phyloP scores from a whole-genome alignment of 495 filamentous ascomycete genomes.

The Pseudoneurospora amorphoporcata region DNA sequence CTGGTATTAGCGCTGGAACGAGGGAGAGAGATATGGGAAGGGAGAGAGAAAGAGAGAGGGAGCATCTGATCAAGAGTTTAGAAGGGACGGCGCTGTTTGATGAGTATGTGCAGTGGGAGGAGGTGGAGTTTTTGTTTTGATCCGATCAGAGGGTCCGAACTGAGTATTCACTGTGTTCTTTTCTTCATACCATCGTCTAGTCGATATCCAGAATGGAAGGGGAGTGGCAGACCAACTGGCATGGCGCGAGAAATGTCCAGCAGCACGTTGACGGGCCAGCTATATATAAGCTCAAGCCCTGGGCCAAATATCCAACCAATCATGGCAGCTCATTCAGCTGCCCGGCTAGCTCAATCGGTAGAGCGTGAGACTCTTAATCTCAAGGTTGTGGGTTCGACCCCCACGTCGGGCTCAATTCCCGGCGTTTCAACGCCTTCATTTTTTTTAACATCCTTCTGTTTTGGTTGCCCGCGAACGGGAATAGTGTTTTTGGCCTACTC shows the following conservation, averaged over 20 bases:
- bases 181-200: not conserved
- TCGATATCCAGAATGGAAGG: not conserved
- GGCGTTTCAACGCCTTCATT: not conserved
- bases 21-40: not conserved
- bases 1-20: no score
- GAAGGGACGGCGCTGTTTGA: conserved; percentile 9
- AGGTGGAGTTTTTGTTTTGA: conserved; percentile 14
- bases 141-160: not conserved
- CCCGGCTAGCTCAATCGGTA: conserved; percentile 59
- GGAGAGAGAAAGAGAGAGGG: conserved; percentile 1
- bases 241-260: not conserved
- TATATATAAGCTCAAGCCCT: not conserved
- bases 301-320: not conserved
- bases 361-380: conserved; percentile 69
- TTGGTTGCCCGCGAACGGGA: not conserved
- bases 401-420: no score
- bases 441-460: not conserved
- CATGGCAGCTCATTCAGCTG: not conserved
- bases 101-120: conserved; percentile 11
- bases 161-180: not conserved
- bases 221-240: not conserved
- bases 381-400: conserved; percentile 49
- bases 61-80: conserved; percentile 2
- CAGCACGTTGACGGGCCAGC: no score
- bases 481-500: no score